Base-by-base conservation (phyloP, 1,284 basidiomycete species). In the Trichosporon inkin region DNA sequence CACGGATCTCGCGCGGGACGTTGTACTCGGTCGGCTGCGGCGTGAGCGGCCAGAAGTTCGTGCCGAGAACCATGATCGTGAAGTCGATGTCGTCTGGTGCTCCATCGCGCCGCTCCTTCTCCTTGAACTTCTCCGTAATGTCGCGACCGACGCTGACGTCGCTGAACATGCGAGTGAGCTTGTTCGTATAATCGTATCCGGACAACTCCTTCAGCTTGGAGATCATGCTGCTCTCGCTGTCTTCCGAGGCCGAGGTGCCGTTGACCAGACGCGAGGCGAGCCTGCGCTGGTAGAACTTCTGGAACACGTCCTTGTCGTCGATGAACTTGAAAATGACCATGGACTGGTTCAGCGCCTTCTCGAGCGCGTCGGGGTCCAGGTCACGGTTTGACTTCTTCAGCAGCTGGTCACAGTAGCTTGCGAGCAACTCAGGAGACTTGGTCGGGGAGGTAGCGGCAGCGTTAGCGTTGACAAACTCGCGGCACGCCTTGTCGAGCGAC, bases 251-350 rank as follows among this genome's bases (percentile, higher is more conserved):
- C 19, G 93, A 97, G 19, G 90, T 86, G 36, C 87, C 87, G 69
- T 92, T 88, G 67, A 99, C 94, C 36, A 99, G 85, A 68, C 96
- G 92, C 74, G 91, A 91, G 49, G 93, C 94, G 19, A 99, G 82
- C 81, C 95, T 95, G 70, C 92, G 97, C 47, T 90, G 90, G 82
- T 99, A 99, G 83, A 97, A 99, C 49, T 91, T 92, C 76, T 98
- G 95, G 87, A 99, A 99, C 11, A 99, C 93, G 72, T 99, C 96
- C 82, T 97, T 97, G 82, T 99, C 96, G 77, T 97, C 93, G 68
- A 99, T 88, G 77, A 97, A 99, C 79, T 97, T 97, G 88, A 99
- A 99, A 55, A 99, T 82, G 47, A 94, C 83, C 95, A 94, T 92
- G 70, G 93, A 90, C 72, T 92, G 89, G 77, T 92, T 90, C 49